Percentiles rank a stretch among this genome's conserved stretches.
Conservation (phyloP, 192 early-diverging fungal genomes). For the Diversispora epigaea region DNA sequence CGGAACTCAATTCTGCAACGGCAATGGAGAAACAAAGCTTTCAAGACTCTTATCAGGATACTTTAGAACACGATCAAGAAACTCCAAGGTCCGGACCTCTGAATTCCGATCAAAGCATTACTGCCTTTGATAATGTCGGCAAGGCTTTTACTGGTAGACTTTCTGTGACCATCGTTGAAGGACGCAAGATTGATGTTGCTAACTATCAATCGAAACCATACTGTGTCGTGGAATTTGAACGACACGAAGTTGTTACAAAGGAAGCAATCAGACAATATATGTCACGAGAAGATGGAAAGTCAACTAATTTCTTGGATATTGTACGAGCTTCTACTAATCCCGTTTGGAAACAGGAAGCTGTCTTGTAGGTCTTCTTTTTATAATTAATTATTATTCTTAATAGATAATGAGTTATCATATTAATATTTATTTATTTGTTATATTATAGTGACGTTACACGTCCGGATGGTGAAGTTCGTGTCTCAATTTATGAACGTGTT, state of each 20-base stretch:
- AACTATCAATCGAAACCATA: slow-evolving; percentile 25
- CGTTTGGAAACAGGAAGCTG: slow-evolving; percentile 22
- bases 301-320: slow-evolving; percentile 23
- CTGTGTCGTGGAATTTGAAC: slow-evolving; percentile 27
- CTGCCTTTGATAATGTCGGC: slow-evolving; percentile 22
- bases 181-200: slow-evolving; percentile 25
- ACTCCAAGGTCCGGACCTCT: neutral
- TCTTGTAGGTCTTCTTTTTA: slow-evolving; percentile 16
- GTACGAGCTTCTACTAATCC: slow-evolving; percentile 27
- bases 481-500: slow-evolving; percentile 31
- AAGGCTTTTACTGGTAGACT: slow-evolving; percentile 21
- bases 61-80: neutral
- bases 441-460: slow-evolving; percentile 24
- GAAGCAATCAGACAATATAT: slow-evolving; percentile 23
- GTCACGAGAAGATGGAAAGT: slow-evolving; percentile 15
- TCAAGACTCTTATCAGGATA: neutral
- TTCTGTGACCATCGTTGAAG: slow-evolving; percentile 24
- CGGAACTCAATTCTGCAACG: neutral
- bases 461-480: slow-evolving; percentile 20
- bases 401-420: neutral
- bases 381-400: neutral
- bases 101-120: neutral
- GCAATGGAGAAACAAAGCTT: neutral
- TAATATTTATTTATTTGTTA: neutral
- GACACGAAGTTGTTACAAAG: slow-evolving; percentile 23